Conservation (phyloP, 768 basidiomycete species). For the Dictyophora rubrovolvata region DNA sequence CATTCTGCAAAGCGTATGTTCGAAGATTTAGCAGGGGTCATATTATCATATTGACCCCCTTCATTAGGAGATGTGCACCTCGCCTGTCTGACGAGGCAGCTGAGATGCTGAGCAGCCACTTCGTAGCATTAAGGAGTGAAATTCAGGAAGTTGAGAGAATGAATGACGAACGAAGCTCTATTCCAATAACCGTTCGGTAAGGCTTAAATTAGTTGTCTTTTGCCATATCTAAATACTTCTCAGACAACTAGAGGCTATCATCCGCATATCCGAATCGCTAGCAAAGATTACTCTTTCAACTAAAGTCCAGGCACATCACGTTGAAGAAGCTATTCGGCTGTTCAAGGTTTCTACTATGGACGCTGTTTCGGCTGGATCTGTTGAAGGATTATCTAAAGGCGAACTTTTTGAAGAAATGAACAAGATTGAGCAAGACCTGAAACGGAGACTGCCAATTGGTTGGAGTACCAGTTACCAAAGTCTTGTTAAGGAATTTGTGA, state of each 20-base stretch:
- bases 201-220: conserved; percentile 18
- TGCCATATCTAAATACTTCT: background rate
- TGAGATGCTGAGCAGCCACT: conserved; percentile 93
- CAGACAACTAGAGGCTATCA: conserved; percentile 94
- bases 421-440: conserved; percentile 79
- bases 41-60: background rate
- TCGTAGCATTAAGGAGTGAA: conserved; percentile 85
- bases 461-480: conserved; percentile 97
- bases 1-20: conserved; percentile 85
- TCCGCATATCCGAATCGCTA: conserved; percentile 94
- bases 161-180: conserved; percentile 94
- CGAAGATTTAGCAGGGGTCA: background rate
- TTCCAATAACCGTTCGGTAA: conserved; percentile 94
- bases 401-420: conserved; percentile 91
- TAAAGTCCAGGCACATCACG: conserved; percentile 82
- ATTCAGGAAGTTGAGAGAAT: conserved; percentile 94
- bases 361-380: conserved; percentile 88
- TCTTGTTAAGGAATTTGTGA: conserved; percentile 86
- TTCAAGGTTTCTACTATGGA: conserved; percentile 99
- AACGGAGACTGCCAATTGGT: conserved; percentile 77
- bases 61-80: conserved; percentile 84
- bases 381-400: conserved; percentile 84
- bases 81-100: conserved; percentile 88
- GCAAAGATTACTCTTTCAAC: conserved; percentile 89
- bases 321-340: conserved; percentile 93